Evolutionary conservation across 2,329 filamentous ascomycete species (phyloP), one percentile per base, ranked within the genome.

Genomic region (Colletotrichum spinosum): DNA sequence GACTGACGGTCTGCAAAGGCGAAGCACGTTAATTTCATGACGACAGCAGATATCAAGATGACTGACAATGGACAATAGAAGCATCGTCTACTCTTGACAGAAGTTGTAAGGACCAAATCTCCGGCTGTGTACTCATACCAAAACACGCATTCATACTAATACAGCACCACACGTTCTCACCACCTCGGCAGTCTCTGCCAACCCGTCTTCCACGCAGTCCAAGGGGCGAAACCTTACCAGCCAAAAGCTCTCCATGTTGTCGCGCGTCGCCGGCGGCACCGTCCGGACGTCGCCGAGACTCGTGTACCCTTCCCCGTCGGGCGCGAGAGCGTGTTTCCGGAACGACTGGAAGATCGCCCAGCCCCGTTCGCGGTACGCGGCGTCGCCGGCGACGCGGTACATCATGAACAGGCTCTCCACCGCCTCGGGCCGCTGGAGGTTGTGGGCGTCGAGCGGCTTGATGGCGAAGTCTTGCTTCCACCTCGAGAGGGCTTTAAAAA

Each of bases 401-500:
- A 94, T 91, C 74, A 93, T 90, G 73, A 93, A 90, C 53, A 94
- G 79, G 50, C 85, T 90, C 75, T 94, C 91, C 35, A 93, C 85
- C 0, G 91, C 92, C 76, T 94, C 91, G 0, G 92, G 91, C 17
- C 91, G 83, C 73, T 93, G 91, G 9, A 93, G 79, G 70, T 93
- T 93, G 74, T 92, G 90, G 59, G 82, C 78, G 72, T 93, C 90
- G 12, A 50, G 5, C 84, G 82, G 72, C 71, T 97, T 92, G 74
- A 98, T 90, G n/a, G 87, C 80, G 72, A 91, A 95, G 74, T 98
- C 95, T 59, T 89, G 80, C 67, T 88, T 88, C 92, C 94, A 97
- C 51, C 82, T 75, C 10, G 60, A 63, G 6, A 63, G 8, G 2
- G n/a, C 35, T 59, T 25, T 6, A 8, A 7, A 8, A 11, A 25